phyloP scores from a whole-genome alignment of 2,329 filamentous ascomycete species.

The Pseudocercospora cruenta region DNA sequence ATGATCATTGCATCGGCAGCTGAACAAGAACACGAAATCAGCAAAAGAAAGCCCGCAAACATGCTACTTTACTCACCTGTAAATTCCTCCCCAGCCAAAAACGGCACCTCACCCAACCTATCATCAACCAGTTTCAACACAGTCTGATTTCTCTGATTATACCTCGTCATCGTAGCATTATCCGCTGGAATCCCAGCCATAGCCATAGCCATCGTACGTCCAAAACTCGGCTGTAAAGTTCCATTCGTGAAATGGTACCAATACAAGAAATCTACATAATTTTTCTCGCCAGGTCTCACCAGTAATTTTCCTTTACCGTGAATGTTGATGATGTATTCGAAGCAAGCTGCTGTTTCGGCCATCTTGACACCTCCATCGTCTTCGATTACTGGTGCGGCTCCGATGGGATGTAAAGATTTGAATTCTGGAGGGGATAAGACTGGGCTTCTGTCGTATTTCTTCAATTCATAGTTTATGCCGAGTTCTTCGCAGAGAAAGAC shows the following conservation, averaged over 20 bases:
- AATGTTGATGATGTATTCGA: slow-evolving; percentile 64
- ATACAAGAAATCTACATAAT: slow-evolving; percentile 65
- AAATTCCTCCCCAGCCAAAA: slow-evolving; percentile 64
- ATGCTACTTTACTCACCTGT: slow-evolving; percentile 40
- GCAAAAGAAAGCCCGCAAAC: not conserved
- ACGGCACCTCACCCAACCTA: slow-evolving; percentile 53
- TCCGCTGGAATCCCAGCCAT: slow-evolving; percentile 34
- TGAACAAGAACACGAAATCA: not conserved
- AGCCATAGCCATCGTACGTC: slow-evolving; percentile 36
- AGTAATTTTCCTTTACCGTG: slow-evolving; percentile 57
- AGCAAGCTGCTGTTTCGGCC: slow-evolving; percentile 62
- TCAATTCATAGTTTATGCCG: slow-evolving; percentile 56
- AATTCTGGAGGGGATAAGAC: slow-evolving; percentile 36
- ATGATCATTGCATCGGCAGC: slow-evolving; percentile 68
- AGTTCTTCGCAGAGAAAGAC: slow-evolving; percentile 69
- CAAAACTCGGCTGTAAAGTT: slow-evolving; percentile 45
- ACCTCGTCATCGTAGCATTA: slow-evolving; percentile 38
- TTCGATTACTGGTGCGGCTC: slow-evolving; percentile 63
- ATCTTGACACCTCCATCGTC: slow-evolving; percentile 52
- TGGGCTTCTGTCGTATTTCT: slow-evolving; percentile 53
- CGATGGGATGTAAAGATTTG: slow-evolving; percentile 47
- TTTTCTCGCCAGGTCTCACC: slow-evolving; percentile 49
- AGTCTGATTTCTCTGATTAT: slow-evolving; percentile 41
- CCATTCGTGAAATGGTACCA: slow-evolving; percentile 56
- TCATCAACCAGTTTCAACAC: slow-evolving; percentile 54